These are phyloP conservation scores for Stylosanthes scabra DNA, from an alignment of 331 rosid species.

Conservation along the genomic window DNA sequence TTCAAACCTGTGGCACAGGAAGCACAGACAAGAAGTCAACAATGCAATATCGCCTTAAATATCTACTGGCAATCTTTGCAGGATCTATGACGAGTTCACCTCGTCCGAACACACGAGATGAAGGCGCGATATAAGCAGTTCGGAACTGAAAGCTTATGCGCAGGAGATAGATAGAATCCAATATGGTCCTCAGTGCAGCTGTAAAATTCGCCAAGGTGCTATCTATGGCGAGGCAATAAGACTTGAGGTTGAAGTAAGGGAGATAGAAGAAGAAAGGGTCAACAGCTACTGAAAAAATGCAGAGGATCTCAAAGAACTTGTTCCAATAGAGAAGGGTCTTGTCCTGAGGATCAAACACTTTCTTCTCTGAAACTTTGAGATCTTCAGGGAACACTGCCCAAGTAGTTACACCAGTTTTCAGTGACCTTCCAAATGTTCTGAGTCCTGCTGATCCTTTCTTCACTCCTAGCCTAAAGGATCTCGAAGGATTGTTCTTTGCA, in stretches of 20 bases:
- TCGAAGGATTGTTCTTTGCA: constrained; percentile 52
- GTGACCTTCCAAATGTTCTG: constrained; percentile 70
- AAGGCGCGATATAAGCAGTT: constrained; percentile 90
- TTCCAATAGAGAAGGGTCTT: constrained; percentile 83
- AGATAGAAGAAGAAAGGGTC: constrained; percentile 93
- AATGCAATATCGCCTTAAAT: constrained; percentile 72
- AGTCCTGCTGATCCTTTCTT: constrained; percentile 81
- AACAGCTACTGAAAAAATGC: constrained; percentile 76
- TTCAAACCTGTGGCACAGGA: constrained; percentile 97
- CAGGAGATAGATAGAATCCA: constrained; percentile 71
- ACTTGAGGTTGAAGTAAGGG: constrained; percentile 70
- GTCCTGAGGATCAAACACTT: constrained; percentile 86
- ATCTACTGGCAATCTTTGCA: constrained; percentile 75
- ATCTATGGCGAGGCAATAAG: constrained; percentile 81
- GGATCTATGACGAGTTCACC: constrained; percentile 97
- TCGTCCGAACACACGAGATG: constrained; percentile 92
- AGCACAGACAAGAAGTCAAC: constrained; percentile 75
- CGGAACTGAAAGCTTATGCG: constrained; percentile 81
- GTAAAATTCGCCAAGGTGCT: constrained; percentile 53
- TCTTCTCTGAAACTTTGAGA: constrained; percentile 72
- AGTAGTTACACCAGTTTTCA: constrained; percentile 66
- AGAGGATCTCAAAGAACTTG: constrained; percentile 75
- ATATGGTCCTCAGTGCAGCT: constrained; percentile 57
- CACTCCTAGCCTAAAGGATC: constrained; percentile 61
- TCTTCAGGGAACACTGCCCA: constrained; percentile 79